These are phyloP conservation scores for Chaetomium strumarium DNA, from an alignment of 2,329 filamentous ascomycete genomes.

Conservation along the genomic window DNA sequence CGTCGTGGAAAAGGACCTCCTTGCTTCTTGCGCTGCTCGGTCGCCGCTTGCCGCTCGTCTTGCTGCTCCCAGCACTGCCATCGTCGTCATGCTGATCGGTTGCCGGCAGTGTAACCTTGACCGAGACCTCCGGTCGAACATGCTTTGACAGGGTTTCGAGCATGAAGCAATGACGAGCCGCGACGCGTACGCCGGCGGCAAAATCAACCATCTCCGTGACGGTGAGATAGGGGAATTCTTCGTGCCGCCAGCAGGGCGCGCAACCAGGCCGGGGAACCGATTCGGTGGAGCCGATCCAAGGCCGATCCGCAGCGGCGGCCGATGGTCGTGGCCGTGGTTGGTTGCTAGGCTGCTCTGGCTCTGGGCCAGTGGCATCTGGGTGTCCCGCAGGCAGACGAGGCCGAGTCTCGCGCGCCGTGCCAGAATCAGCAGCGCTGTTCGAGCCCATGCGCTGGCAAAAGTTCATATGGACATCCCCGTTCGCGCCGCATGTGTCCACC, in stretches of 20 bases:
- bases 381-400: not conserved
- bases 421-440: not conserved
- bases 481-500: constrained; percentile 41
- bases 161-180: constrained; percentile 43
- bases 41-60: constrained; percentile 28
- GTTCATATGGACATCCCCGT: constrained; percentile 36
- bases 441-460: constrained; percentile 36
- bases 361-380: not conserved
- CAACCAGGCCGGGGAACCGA: constrained; percentile 18
- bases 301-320: constrained; percentile 6
- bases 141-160: constrained; percentile 42
- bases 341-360: not conserved
- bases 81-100: constrained; percentile 10
- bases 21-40: constrained; percentile 13
- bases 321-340: not conserved
- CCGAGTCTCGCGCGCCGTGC: not conserved
- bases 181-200: constrained; percentile 39
- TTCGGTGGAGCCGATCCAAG: constrained; percentile 1
- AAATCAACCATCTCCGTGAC: constrained; percentile 41
- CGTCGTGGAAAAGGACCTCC: constrained; percentile 38
- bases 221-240: constrained; percentile 47
- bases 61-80: not conserved
- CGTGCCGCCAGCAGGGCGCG: constrained; percentile 50
- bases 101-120: constrained; percentile 23
- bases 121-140: constrained; percentile 34